Evolutionary conservation across 495 filamentous ascomycete species (phyloP).

Genomic region (Penicillium alfredii): DNA sequence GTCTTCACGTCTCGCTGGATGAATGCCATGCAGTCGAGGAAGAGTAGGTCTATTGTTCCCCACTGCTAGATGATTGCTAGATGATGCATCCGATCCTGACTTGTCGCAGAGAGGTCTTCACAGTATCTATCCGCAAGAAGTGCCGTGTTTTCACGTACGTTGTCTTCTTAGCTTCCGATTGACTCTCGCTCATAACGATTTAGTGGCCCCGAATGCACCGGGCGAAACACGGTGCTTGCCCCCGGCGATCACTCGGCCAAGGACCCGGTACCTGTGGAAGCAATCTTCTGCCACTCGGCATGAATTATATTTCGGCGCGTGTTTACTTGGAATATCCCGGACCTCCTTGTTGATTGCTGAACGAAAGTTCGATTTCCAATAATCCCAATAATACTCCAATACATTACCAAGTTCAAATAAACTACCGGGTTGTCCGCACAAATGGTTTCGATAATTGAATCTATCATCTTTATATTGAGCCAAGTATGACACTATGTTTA

Average conservation of each 20-base stretch:
- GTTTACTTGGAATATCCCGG: too few relatives aligned
- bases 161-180: not conserved
- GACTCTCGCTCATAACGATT: not conserved
- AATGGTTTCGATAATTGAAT: not conserved
- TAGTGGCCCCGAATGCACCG: slow-evolving; percentile 23
- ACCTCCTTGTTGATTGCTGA: not conserved
- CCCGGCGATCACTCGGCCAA: slow-evolving; percentile 22
- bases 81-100: slow-evolving; percentile 1
- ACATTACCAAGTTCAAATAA: too few relatives aligned
- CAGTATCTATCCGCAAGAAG: slow-evolving; percentile 17
- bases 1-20: slow-evolving; percentile 16
- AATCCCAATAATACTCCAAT: too few relatives aligned
- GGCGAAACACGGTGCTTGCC: slow-evolving; percentile 22
- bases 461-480: not conserved
- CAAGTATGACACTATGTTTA: not conserved
- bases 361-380: too few relatives aligned
- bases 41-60: slow-evolving; percentile 14
- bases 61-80: not conserved
- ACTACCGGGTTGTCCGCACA: too few relatives aligned
- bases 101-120: slow-evolving; percentile 15
- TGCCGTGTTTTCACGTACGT: slow-evolving; percentile 28
- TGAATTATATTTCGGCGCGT: not conserved
- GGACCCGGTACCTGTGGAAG: slow-evolving; percentile 22
- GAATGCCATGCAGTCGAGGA: slow-evolving; percentile 22
- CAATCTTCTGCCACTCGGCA: slow-evolving; percentile 22